Percentiles rank a stretch among this genome's conserved stretches.
Conservation (phyloP, 2,329 filamentous ascomycete species). For the Pyricularia sp. region DNA sequence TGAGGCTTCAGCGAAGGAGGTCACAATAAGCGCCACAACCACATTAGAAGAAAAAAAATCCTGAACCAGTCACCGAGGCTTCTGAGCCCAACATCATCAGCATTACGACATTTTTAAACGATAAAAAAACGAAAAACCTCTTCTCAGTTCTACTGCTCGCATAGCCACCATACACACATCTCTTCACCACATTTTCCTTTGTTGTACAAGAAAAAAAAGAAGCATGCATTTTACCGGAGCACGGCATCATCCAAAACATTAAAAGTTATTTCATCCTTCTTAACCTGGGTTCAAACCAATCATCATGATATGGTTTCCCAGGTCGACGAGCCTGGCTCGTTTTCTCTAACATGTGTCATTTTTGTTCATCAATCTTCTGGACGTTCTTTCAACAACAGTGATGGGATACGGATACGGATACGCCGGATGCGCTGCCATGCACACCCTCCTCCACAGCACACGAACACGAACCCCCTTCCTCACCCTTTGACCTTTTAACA, state of each 20-base stretch:
- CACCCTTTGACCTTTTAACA: neutral
- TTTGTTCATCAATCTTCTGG: neutral
- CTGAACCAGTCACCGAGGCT: neutral
- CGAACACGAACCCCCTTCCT: neutral
- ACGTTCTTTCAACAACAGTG: neutral
- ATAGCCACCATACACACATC: neutral
- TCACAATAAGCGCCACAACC: constrained; percentile 32
- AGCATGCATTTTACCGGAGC: neutral
- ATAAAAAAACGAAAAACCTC: neutral
- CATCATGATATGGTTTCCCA: neutral
- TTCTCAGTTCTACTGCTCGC: neutral
- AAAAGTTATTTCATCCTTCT: neutral
- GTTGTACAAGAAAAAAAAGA: neutral
- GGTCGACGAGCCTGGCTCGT: neutral
- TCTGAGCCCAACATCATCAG: neutral
- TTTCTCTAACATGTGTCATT: neutral
- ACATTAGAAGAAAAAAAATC: neutral
- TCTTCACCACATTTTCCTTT: neutral
- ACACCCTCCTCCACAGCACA: neutral
- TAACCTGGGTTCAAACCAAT: neutral
- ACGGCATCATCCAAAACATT: neutral
- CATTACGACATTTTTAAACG: neutral
- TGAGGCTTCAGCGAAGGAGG: constrained; percentile 51
- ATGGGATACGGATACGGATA: neutral
- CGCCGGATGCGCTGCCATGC: neutral